Evolutionary conservation across 768 basidiomycete genomes (phyloP).

Genomic region (Ephemerocybe angulata): DNA sequence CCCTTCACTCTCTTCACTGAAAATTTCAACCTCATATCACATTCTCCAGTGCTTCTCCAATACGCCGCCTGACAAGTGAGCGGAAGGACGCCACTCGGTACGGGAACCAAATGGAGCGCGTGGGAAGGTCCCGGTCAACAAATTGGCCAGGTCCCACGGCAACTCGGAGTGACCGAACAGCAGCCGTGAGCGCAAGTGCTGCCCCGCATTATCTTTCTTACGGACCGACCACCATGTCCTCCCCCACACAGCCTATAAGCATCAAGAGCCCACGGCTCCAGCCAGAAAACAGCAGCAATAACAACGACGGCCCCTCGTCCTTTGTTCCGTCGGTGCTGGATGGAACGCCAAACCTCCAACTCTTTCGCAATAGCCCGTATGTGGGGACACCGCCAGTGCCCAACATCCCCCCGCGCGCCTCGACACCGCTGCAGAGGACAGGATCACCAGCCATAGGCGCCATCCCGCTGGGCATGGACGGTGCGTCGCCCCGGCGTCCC

Average conservation of each 20-base stretch:
- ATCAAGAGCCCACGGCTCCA: slow-evolving; percentile 35
- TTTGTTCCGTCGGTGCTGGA: slow-evolving; percentile 27
- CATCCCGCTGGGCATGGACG: slow-evolving; percentile 8
- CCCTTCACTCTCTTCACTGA: not conserved
- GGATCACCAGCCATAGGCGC: slow-evolving; percentile 14
- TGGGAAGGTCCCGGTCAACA: not conserved
- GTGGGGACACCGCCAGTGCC: slow-evolving; percentile 53
- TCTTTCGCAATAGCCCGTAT: slow-evolving; percentile 65
- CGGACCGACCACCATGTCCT: slow-evolving; percentile 38
- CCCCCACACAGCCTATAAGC: slow-evolving; percentile 54
- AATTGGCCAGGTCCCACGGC: too few species aligned
- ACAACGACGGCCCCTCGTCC: slow-evolving; percentile 23
- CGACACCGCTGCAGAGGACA: slow-evolving; percentile 14
- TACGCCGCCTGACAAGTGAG: not conserved
- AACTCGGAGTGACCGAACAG: too few species aligned
- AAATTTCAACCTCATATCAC: not conserved
- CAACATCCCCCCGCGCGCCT: slow-evolving; percentile 47
- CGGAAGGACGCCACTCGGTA: not conserved
- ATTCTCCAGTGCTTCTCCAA: not conserved
- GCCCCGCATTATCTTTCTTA: not conserved
- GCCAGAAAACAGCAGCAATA: slow-evolving; percentile 15
- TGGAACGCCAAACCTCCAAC: slow-evolving; percentile 63
- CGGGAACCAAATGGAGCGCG: slow-evolving; percentile 2
- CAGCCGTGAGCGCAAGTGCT: not conserved
- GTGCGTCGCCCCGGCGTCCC: slow-evolving; percentile 4